Evolutionary conservation across 768 basidiomycete genomes (phyloP).

Genomic region (Auricularia heimuer): DNA sequence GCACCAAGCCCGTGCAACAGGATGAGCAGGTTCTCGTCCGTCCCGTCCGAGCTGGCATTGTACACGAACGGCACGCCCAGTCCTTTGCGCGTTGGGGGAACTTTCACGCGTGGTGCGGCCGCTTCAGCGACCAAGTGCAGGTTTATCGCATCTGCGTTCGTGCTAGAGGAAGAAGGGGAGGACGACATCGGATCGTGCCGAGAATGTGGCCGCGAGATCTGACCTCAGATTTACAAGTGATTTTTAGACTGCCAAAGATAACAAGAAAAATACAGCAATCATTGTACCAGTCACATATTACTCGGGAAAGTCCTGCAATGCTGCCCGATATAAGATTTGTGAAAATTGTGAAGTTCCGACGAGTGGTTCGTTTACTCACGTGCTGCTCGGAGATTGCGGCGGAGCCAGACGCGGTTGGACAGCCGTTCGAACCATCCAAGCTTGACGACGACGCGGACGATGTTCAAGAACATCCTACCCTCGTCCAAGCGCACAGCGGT

Average conservation of each 20-base stretch:
- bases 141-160: no score
- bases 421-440: background rate
- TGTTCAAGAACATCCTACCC: slow-evolving; percentile 78
- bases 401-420: background rate
- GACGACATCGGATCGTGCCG: no score
- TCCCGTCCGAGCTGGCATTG: slow-evolving; percentile 66
- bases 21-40: slow-evolving; percentile 76
- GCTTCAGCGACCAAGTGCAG: background rate
- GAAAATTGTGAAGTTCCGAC: no score
- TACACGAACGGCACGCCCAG: slow-evolving; percentile 49
- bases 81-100: background rate
- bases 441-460: slow-evolving; percentile 23
- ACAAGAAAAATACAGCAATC: no score
- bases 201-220: no score
- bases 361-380: no score
- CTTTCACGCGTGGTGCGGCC: background rate
- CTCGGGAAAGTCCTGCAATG: no score
- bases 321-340: no score
- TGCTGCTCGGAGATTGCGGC: background rate
- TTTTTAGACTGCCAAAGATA: no score
- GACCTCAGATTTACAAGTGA: no score
- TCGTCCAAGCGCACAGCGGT: slow-evolving; percentile 50
- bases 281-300: no score
- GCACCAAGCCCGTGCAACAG: slow-evolving; percentile 80
- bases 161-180: no score